Evolutionary conservation across 2,329 filamentous ascomycete genomes (phyloP), one percentile per base, ranked within the genome.

Genomic region (Xylaria multiplex): DNA sequence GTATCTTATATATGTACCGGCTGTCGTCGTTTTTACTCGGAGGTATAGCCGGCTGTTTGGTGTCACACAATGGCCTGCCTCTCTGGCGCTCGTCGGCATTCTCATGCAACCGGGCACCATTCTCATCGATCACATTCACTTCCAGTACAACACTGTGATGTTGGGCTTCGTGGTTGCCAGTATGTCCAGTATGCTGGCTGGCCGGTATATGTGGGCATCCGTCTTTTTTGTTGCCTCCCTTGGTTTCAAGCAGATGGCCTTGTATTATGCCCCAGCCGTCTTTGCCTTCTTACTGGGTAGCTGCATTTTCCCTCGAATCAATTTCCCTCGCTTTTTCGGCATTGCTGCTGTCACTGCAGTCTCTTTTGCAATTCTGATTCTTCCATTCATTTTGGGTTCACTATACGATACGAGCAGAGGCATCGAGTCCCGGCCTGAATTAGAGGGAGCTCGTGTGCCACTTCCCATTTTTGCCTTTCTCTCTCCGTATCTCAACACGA

Each of bases 71-170:
- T 97, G 93, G 92, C 91, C 93, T 54, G 86, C 90, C 59, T 92
- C 91, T 8, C 89, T 98, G 69, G 93, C 96, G 0, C 86, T 99
- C 30, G 91, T 92, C 13, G 96, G 94, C 1, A 90, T 99, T 66
- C 84, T 99, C 32, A 91, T 99, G 88, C 96, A 98, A 77, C 96
- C 96, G 1, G 89, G 89, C 3, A 93, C 90, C 0, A 93, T 98
- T 43, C 87, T 99, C 32, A 91, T 99, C 72, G 96, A 99, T 77
- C 95, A 99, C 61, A 62, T 76, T 16, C 74, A 82, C 76, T 99
- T 99, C 77, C 96, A 99, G 80, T 99, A 97, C 80, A 99, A 99
- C 78, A 97, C 94, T 0, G 94, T 99, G 57, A 99, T 99, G 96
- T 88, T 99, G 16, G 96, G 96, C 2, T 88, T 98, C 54, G 89